Evolutionary conservation across 148 eudicot species (phyloP).

Genomic region (Chenopodium formosanum): DNA sequence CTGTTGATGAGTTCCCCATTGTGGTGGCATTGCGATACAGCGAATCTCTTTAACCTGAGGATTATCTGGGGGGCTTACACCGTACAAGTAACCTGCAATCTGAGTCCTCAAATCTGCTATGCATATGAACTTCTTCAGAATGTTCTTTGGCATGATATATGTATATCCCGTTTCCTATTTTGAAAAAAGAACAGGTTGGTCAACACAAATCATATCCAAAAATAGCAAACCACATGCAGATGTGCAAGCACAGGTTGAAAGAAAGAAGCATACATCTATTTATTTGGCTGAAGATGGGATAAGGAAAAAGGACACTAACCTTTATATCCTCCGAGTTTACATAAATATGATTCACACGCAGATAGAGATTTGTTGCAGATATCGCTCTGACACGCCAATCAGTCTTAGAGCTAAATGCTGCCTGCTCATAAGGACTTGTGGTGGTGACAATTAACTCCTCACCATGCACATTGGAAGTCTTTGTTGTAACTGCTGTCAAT

Average conservation of each 20-base stretch:
- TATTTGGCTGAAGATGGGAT: neutral
- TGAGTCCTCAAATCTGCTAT: constrained; percentile 95
- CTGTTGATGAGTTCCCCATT: constrained; percentile 98
- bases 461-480: constrained; percentile 93
- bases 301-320: constrained; percentile 37
- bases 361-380: constrained; percentile 97
- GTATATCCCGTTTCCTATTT: constrained; percentile 98
- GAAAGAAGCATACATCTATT: neutral
- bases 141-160: constrained; percentile 97
- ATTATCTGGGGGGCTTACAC: constrained; percentile 96
- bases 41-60: constrained; percentile 99
- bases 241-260: neutral
- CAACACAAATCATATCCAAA: neutral
- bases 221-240: neutral
- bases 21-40: constrained; percentile 94
- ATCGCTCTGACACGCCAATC: constrained; percentile 99
- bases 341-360: constrained; percentile 95
- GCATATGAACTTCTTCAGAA: constrained; percentile 97
- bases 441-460: constrained; percentile 91
- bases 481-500: constrained; percentile 88
- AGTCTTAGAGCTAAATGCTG: constrained; percentile 87
- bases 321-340: constrained; percentile 98
- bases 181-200: neutral
- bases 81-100: constrained; percentile 94
- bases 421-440: constrained; percentile 95